phyloP scores from a whole-genome alignment of 305 asterid species.

The Solanum hybrid region DNA sequence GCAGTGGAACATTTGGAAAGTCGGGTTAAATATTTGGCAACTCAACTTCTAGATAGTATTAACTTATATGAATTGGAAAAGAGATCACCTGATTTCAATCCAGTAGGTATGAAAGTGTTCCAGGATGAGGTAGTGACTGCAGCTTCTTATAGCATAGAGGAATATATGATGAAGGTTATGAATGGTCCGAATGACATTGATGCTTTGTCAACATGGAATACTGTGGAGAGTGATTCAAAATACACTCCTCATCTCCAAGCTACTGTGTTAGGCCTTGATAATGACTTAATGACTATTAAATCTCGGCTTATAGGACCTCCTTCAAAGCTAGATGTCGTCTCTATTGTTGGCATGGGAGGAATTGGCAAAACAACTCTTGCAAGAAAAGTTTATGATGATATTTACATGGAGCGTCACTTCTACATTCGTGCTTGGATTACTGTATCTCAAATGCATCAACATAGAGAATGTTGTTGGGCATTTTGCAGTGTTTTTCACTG shows the following conservation, averaged over 20 bases:
- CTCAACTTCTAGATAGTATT: background rate
- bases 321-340: background rate
- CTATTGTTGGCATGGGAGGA: background rate
- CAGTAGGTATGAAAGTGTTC: background rate
- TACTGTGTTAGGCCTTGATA: background rate
- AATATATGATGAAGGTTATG: background rate
- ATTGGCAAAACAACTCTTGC: background rate
- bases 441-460: background rate
- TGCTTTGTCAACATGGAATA: background rate
- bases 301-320: background rate
- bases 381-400: background rate
- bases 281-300: background rate
- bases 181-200: background rate
- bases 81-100: background rate
- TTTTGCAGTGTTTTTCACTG: background rate
- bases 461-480: background rate
- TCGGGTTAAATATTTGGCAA: background rate
- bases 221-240: background rate
- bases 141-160: background rate
- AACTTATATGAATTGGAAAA: background rate
- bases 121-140: background rate
- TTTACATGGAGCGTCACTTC: background rate
- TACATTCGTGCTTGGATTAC: background rate
- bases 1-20: background rate
- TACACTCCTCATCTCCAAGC: fast-evolving